Evolutionary conservation across 495 filamentous ascomycete genomes (phyloP), one percentile per base, ranked within the genome.

Genomic region (Aspergillus hancockii): DNA sequence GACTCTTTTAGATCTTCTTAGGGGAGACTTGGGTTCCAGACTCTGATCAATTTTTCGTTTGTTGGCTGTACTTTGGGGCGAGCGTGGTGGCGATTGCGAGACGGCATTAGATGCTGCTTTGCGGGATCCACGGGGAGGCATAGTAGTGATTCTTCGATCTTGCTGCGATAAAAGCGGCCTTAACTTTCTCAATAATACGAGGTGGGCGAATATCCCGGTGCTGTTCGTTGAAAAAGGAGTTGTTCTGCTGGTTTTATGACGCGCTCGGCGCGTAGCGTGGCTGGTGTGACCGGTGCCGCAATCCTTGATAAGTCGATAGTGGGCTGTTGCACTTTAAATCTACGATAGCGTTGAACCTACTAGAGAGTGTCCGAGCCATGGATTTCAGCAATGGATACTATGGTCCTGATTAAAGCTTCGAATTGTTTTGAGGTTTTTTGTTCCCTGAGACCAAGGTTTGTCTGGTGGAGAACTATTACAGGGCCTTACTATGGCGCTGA

Each of bases 1-100:
- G 50, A 72, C 60, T 6, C 77, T 69, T 54, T 78, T 79, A 1
- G 77, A 76, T 62, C 72, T 53, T 59, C 77, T 64, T 31, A 66
- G 41, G 32, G 75, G 68, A 19, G 71, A 74, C 18, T 36, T 61
- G 31, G 52, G 49, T 36, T 73, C 66, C 8, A 60, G 49, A 45
- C 54, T 60, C n/a, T 68, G 70, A 61, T 70, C 66, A n/a, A 61
- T 51, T 14, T 66, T 54, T 52, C 67, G 64, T 51, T 68, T 71
- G 40, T 41, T 66, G 38, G 47, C 52, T 23, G 58, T 19, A 40
- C 45, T 63, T 13, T 13, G 53, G 32, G 30, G 50, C 18, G 49
- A 22, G 4, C 32, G 47, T 28, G 23, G 31, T 54, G 59, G 49
- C 28, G 52, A 25, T 23, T 54, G 19, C 16, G 47, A 16, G 36